These are phyloP conservation scores for Trichoderma sp. DNA, from an alignment of 2,329 filamentous ascomycete genomes.

Conservation along the genomic window DNA sequence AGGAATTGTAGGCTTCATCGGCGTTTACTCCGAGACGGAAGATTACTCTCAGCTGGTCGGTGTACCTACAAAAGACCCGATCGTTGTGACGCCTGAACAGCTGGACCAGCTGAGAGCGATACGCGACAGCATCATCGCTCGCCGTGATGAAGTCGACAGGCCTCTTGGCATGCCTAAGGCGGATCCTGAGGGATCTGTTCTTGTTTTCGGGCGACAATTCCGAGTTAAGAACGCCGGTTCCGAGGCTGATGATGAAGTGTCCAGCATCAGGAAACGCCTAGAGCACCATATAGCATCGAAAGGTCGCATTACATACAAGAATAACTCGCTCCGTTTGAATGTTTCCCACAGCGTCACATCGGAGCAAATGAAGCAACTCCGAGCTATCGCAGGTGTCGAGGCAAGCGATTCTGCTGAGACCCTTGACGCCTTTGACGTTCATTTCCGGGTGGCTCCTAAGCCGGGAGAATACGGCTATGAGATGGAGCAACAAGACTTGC, in stretches of 20 bases:
- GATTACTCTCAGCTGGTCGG: slow-evolving; percentile 6
- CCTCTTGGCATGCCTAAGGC: neutral
- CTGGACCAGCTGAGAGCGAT: neutral
- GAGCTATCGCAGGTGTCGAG: neutral
- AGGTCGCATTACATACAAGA: neutral
- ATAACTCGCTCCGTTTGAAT: neutral
- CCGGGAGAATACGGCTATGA: neutral
- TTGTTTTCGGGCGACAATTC: slow-evolving; percentile 6
- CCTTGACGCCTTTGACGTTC: slow-evolving; percentile 2
- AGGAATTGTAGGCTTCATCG: slow-evolving; percentile 3
- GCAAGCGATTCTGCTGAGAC: neutral
- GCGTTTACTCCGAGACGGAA: neutral
- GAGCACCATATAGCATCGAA: slow-evolving; percentile 3
- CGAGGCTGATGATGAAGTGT: neutral
- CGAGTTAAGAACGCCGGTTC: neutral
- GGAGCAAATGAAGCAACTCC: neutral
- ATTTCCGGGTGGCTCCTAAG: neutral
- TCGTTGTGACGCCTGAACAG: neutral
- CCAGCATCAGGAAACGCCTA: neutral
- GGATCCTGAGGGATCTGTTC: neutral
- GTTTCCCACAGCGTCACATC: slow-evolving; percentile 1
- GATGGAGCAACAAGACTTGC: slow-evolving; percentile 3
- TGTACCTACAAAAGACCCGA: neutral
- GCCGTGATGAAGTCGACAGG: neutral
- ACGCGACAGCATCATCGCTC: neutral